A percentile compares a stretch with the other conserved stretches of the same genome.
These are phyloP conservation scores for Puccinia hordei DNA, from an alignment of 1,284 basidiomycete species.

Conservation along the genomic window DNA sequence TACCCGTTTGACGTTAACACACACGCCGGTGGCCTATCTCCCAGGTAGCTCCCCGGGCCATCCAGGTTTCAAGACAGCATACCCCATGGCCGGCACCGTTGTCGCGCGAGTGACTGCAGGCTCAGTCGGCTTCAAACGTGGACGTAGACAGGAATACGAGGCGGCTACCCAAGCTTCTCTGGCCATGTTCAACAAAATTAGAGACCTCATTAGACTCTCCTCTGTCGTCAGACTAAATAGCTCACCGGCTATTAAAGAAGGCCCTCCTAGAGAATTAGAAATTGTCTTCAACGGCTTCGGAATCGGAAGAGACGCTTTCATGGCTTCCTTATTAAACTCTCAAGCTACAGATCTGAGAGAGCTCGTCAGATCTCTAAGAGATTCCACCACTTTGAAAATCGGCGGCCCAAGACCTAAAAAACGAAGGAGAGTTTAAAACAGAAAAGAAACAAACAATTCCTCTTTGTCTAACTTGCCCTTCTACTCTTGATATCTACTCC, in stretches of 20 bases:
- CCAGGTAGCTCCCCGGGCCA: constrained; percentile 39
- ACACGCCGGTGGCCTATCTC: constrained; percentile 40
- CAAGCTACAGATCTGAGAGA: constrained; percentile 32
- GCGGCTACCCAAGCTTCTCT: constrained; percentile 40
- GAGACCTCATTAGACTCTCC: constrained; percentile 8
- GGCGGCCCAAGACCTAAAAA: constrained; percentile 50
- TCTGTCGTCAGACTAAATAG: background rate
- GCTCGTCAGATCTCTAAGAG: constrained; percentile 41
- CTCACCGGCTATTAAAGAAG: constrained; percentile 12
- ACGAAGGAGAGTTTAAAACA: constrained; percentile 37
- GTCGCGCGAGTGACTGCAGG: constrained; percentile 43
- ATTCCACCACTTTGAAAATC: constrained; percentile 45
- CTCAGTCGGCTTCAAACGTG: constrained; percentile 43
- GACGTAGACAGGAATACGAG: constrained; percentile 39
- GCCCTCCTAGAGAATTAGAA: constrained; percentile 45
- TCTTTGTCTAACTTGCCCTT: no score
- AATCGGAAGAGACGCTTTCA: constrained; percentile 44
- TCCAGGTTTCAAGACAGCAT: constrained; percentile 26
- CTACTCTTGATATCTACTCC: no score
- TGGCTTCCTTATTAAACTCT: constrained; percentile 25
- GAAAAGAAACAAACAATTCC: no score
- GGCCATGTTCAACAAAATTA: constrained; percentile 38
- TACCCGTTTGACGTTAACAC: constrained; percentile 41
- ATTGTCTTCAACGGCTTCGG: constrained; percentile 50
- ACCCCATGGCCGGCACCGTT: constrained; percentile 39